Base-by-base conservation (phyloP, 331 rosid genomes). In the Saraca asoca region DNA sequence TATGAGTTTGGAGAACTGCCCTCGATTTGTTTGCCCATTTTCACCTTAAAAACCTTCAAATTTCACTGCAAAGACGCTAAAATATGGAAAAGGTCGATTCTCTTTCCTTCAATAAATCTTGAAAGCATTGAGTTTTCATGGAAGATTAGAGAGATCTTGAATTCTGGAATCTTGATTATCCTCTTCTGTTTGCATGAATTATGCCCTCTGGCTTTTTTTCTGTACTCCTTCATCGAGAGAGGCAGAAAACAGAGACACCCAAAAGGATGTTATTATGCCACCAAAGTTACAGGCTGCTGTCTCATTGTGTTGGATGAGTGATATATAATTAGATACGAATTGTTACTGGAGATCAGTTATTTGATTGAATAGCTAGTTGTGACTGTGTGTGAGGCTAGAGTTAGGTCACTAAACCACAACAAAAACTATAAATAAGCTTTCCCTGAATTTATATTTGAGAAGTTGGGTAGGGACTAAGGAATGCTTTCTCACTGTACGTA, bases 81-180 rank as follows among this genome's bases (percentile, higher is more conserved):
- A 66, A 24, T 57, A 38, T 33, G 3, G 49, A 34, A 7, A 6
- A 44, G 8, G 31, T 39, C 3, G 9, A 10, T 38, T 34, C 2
- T 16, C 62, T 42, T 11, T 12, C 24, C 34, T 62, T 50, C 31
- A 7, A 16, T 17, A 20, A 35, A 14, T 19, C 41, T 39, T 38
- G 39, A 51, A 5, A n/a, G 5, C 45, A 9, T 49, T 14, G 59
- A 37, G 50, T 38, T 35, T 37, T 35, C 39, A 57, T 19, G 60
- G 38, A 17, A 39, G 71, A 38, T 51, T 51, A 18, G 50, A 37
- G 65, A 19, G 39, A 38, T 29, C 24, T 19, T 19, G 18, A 16
- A 9, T 50, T 64, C 33, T 33, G 57, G 49, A 34, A 39, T 63
- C 46, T 31, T 64, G 61, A 7, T 73, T 53, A 17, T 65, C 35